Base-by-base conservation (phyloP, 208 protist species). In the Acanthamoeba culbertsoni region DNA sequence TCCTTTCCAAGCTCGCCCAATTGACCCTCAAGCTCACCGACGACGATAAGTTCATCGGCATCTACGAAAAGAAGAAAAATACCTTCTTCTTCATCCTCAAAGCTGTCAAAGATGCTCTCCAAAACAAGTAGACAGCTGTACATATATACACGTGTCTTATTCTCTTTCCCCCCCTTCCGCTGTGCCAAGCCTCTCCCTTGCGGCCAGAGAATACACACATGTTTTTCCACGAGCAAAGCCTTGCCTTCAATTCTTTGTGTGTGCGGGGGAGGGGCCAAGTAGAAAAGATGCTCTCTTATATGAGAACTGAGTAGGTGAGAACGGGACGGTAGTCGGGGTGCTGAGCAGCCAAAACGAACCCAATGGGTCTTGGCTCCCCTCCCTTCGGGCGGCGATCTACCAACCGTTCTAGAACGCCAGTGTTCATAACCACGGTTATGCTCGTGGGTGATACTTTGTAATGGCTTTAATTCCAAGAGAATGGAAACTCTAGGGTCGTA, bases 61-160 rank as follows among this genome's bases (percentile, higher is more conserved):
- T 92, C 86, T 92, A 92, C 45, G 86, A 92, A 37, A 92, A 92
- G 86, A 92, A 92, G 86, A 92, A 92, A n/a, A 71, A 77, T 42
- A 92, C 53, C 40, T 92, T 92, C 62, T 92, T 77, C 86, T 77
- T 92, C 42, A 77, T 77, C 16, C 86, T 92, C 86, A 92, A 77
- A 26, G 59, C 53, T 28, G 62, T 92, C 62, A 92, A 92, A 59
- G 86, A 92, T 31, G 86, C 86, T 33, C 62, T 92, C 33, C 59
- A 92, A 77, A 71, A 92, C 62, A 71, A 92, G 86, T 90, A 40
- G 12, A 43, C 33, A 33, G 82, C 42, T 90, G 71, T 82, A 82
- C 71, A 82, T 82, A 82, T 73, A 73, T 35, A 40, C 28, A 68
- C 28, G 7, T 3, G 28, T 68, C n/a, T 68, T 10, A 26, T 26